A percentile compares a stretch with the other conserved stretches of the same genome.
These are phyloP conservation scores for Amanita inopinata DNA, from an alignment of 768 basidiomycete species.

Conservation along the genomic window DNA sequence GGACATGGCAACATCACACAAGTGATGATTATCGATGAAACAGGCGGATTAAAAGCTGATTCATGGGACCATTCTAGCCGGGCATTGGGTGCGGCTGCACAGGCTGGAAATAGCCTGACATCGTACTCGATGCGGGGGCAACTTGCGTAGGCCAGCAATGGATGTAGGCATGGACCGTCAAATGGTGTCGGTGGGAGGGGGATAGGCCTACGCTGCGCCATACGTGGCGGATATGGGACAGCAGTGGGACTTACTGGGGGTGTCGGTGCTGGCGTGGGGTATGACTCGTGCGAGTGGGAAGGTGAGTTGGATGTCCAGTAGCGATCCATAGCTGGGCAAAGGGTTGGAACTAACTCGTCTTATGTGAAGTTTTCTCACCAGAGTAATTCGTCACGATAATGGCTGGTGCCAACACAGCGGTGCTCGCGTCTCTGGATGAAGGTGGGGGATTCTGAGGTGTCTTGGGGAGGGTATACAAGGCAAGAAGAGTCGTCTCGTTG, in stretches of 20 bases:
- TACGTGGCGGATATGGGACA: background rate
- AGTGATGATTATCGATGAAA: background rate
- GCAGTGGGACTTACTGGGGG: background rate
- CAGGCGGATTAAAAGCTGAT: background rate
- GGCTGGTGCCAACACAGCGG: too few species aligned
- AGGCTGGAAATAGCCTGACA: background rate
- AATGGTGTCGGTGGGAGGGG: background rate
- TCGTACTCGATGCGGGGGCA: conserved; percentile 4
- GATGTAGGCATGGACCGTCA: background rate
- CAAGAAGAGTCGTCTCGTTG: background rate
- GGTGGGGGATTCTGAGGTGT: too few species aligned
- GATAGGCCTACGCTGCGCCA: background rate
- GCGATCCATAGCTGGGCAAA: conserved; percentile 2
- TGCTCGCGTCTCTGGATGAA: too few species aligned
- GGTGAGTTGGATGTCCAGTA: conserved; percentile 4
- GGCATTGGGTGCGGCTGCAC: background rate
- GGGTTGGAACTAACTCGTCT: background rate
- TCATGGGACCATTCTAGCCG: conserved; percentile 6
- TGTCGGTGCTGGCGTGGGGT: conserved; percentile 4
- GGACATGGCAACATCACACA: background rate
- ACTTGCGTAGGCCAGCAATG: background rate
- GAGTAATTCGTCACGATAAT: too few species aligned
- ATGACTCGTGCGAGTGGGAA: background rate
- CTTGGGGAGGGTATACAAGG: background rate
- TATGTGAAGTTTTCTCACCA: background rate